These are phyloP conservation scores for Mycena chlorophos DNA, from an alignment of 768 basidiomycete genomes.

Conservation along the genomic window DNA sequence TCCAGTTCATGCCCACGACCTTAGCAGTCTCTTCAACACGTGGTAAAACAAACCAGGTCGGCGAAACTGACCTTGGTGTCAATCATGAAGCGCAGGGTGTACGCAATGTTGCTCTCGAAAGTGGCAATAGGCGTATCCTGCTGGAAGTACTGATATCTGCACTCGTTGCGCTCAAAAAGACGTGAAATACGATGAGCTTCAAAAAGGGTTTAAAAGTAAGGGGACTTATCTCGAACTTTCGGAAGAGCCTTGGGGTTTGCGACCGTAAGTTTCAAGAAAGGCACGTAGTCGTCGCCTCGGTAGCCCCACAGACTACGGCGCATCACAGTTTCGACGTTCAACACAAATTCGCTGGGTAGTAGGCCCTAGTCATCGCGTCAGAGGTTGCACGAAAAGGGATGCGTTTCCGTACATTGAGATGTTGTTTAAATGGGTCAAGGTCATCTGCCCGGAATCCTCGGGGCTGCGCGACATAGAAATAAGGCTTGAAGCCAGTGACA, in stretches of 20 bases:
- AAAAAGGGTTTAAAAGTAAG: constrained; percentile 7
- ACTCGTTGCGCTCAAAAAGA: constrained; percentile 74
- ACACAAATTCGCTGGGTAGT: constrained; percentile 40
- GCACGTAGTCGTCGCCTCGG: constrained; percentile 70
- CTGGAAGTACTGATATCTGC: constrained; percentile 63
- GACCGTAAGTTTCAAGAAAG: constrained; percentile 85
- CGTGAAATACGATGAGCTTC: constrained; percentile 37
- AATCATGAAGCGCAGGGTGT: constrained; percentile 94
- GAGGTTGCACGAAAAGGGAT: constrained; percentile 6
- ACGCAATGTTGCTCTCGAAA: constrained; percentile 93
- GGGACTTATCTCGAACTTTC: constrained; percentile 86
- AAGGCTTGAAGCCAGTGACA: constrained; percentile 82
- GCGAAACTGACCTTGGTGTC: constrained; percentile 73
- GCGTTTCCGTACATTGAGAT: constrained; percentile 68
- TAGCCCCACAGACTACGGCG: constrained; percentile 88
- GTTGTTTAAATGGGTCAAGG: constrained; percentile 57
- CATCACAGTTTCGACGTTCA: constrained; percentile 56
- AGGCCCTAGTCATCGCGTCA: constrained; percentile 27
- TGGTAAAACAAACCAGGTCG: neutral
- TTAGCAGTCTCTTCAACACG: constrained; percentile 29
- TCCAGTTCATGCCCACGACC: constrained; percentile 99
- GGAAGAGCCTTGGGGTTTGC: constrained; percentile 74
- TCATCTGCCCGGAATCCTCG: constrained; percentile 77
- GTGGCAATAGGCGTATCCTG: constrained; percentile 54
- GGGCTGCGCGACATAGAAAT: constrained; percentile 90